Conservation (phyloP, 2,329 filamentous ascomycete species). For the Fusarium palustre region DNA sequence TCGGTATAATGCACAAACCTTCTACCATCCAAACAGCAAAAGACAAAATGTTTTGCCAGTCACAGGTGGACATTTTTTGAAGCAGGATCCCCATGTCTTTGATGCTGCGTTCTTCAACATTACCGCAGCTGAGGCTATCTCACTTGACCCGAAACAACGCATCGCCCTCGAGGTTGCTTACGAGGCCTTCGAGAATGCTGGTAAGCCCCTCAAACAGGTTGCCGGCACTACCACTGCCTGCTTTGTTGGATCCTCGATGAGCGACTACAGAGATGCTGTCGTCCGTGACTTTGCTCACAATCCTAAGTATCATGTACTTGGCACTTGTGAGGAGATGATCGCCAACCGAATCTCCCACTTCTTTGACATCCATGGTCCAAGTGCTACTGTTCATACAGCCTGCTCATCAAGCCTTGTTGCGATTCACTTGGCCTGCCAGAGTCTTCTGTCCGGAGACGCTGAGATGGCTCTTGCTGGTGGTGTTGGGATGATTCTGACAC, state of each 20-base stretch:
- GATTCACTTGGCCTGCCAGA: not conserved
- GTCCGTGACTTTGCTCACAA: not conserved
- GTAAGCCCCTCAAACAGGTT: not conserved
- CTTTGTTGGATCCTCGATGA: not conserved
- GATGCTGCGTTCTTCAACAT: slow-evolving; percentile 18
- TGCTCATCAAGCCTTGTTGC: not conserved
- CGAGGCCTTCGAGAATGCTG: not conserved
- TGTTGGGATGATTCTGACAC: not conserved
- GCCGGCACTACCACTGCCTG: not conserved
- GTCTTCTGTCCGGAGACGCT: not conserved
- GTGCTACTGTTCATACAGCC: not conserved
- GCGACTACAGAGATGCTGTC: not conserved
- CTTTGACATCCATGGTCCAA: not conserved
- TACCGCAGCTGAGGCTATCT: not conserved
- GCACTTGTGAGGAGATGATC: not conserved
- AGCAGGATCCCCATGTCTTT: slow-evolving; percentile 4
- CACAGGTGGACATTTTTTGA: not conserved
- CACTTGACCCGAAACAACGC: slow-evolving; percentile 21
- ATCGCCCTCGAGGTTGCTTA: slow-evolving; percentile 12
- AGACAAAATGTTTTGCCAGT: not conserved
- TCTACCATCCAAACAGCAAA: slow-evolving; percentile 12
- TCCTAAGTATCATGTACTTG: not conserved
- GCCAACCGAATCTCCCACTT: not conserved
- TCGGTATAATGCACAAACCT: slow-evolving; percentile 2
- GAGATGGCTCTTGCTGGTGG: not conserved